Percentiles rank a stretch among this genome's conserved stretches.
Conservation (phyloP, 768 basidiomycete genomes). For the Sporobolomyces roseus region DNA sequence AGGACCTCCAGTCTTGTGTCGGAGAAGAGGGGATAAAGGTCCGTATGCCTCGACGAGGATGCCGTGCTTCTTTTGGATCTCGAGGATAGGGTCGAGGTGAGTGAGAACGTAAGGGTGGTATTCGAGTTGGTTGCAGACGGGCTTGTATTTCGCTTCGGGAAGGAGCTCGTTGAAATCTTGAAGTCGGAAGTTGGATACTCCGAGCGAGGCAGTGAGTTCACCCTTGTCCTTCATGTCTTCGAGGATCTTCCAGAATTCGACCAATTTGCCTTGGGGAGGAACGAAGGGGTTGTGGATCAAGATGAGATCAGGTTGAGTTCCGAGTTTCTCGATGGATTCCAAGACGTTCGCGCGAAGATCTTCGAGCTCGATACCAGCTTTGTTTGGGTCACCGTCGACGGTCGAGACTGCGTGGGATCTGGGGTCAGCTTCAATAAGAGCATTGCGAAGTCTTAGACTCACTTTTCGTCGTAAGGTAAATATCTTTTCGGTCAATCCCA, state of each 20-base stretch:
- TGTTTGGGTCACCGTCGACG: constrained; percentile 15
- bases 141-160: constrained; percentile 46
- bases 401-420: constrained; percentile 40
- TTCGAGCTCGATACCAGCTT: constrained; percentile 25
- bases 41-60: constrained; percentile 47
- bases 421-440: not conserved
- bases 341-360: constrained; percentile 42
- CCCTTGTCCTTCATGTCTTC: constrained; percentile 45
- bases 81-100: constrained; percentile 45
- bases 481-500: constrained; percentile 31
- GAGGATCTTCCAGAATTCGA: constrained; percentile 41
- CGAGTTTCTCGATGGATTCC: constrained; percentile 42
- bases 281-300: constrained; percentile 49
- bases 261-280: constrained; percentile 34
- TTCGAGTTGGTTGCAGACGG: constrained; percentile 47
- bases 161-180: constrained; percentile 46
- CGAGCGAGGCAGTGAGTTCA: constrained; percentile 45
- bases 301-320: constrained; percentile 45
- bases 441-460: constrained; percentile 4
- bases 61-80: constrained; percentile 45
- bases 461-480: constrained; percentile 48
- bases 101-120: constrained; percentile 48
- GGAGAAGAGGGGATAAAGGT: constrained; percentile 45
- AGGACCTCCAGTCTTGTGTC: constrained; percentile 44
- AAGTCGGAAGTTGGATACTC: constrained; percentile 48